Evolutionary conservation across 1,284 basidiomycete genomes (phyloP).

Genomic region (Fomitopsis palustris): DNA sequence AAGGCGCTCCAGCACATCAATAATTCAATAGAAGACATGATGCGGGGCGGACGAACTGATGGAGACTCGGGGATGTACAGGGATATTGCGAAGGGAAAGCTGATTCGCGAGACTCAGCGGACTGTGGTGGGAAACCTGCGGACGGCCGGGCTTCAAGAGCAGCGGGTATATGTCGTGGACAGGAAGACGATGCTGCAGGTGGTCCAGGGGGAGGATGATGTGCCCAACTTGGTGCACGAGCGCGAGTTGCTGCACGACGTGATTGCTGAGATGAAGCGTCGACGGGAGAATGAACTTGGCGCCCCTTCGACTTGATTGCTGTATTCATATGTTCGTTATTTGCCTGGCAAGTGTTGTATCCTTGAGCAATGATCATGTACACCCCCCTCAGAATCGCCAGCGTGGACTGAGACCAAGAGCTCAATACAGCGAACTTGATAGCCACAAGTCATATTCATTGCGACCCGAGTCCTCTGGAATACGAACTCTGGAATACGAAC

Average conservation of each 20-base stretch:
- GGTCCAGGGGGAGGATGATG: neutral
- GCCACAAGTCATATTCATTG: too few relatives aligned
- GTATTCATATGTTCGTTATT: too few relatives aligned
- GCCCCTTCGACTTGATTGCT: too few relatives aligned
- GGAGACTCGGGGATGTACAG: neutral
- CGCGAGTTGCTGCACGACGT: neutral
- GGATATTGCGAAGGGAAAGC: neutral
- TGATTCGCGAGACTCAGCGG: neutral
- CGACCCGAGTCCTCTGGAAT: too few relatives aligned
- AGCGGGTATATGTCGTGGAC: slow-evolving; percentile 3
- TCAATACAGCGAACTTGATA: too few relatives aligned
- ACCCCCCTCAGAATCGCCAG: too few relatives aligned
- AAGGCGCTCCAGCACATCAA: slow-evolving; percentile 5
- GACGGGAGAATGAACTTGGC: too few relatives aligned
- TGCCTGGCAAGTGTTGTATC: too few relatives aligned
- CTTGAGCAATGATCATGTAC: too few relatives aligned
- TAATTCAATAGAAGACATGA: neutral
- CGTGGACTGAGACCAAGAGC: too few relatives aligned
- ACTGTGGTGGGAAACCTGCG: neutral
- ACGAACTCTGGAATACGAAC: too few relatives aligned
- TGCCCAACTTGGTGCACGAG: neutral
- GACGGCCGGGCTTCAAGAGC: neutral
- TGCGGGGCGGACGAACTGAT: neutral
- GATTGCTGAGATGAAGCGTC: neutral
- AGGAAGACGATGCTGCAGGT: neutral